Evolutionary conservation across 768 basidiomycete species (phyloP), one percentile per base, ranked within the genome.

Genomic region (Serendipita indica): DNA sequence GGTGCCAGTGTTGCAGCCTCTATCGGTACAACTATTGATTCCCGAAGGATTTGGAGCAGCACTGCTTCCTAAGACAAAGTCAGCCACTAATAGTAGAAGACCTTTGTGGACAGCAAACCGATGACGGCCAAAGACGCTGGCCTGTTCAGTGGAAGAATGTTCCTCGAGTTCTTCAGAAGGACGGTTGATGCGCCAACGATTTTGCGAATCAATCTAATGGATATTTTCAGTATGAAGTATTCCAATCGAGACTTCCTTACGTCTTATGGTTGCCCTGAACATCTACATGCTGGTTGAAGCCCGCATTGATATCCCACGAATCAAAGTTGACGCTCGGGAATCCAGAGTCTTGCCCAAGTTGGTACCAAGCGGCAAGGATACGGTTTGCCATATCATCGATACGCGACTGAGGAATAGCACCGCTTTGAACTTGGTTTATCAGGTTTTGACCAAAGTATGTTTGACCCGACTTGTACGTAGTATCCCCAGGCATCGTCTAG

Each of bases 301-400:
- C 14, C 1, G 62, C 66, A 27, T 70, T 70, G 27, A 66, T 60
- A 58, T 74, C 71, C 78, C 73, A 83, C 1, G 81, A 78, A 65
- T 89, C 79, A 68, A 91, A 90, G 72, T 82, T 88, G 63, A 78
- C 75, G 12, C 65, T 61, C 0, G 89, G 88, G 69, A 77, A 92
- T 12, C 71, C 69, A 4, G 74, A 66, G 68, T 91, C 83, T 70
- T 89, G 86, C 33, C 73, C 72, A 43, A 84, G 73, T 57, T 78
- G 69, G 65, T 82, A 88, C 78, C 80, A 87, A 4, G 77, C 76
- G 16, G 84, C 82, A 7, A 87, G 66, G 60, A 87, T 82, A 18
- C 86, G 79, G 2, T 77, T 77, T 0, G 84, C 85, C 76, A 86
- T 77, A 66, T 89, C 81, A 65, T 81, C 76, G n/a, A 85, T 71